These are phyloP conservation scores for Plasmodium cynomolgi DNA, from an alignment of 169 alveolate species.

Conservation along the genomic window DNA sequence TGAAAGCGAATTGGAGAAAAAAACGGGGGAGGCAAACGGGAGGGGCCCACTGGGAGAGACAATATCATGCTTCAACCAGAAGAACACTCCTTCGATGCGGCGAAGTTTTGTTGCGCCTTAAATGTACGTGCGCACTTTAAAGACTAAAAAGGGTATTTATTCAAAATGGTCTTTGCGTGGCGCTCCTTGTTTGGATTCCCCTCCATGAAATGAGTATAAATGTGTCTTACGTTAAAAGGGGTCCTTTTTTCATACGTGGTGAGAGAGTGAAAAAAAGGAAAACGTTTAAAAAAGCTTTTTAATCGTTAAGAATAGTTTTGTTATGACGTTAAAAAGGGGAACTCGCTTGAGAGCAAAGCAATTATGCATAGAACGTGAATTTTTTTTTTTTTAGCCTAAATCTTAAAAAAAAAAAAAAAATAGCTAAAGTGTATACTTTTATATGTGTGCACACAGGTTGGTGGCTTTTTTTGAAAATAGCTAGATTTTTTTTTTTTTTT, in stretches of 20 bases:
- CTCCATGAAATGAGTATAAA: background rate
- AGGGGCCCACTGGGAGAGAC: background rate
- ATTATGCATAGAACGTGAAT: background rate
- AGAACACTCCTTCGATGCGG: background rate
- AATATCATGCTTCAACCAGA: background rate
- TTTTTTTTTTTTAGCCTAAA: constrained; percentile 5
- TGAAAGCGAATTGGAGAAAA: background rate
- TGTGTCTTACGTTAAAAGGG: background rate
- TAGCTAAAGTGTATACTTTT: background rate
- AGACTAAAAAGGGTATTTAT: background rate
- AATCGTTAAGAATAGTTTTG: background rate
- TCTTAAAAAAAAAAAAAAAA: constrained; percentile 20
- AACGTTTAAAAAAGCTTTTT: background rate
- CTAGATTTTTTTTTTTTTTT: constrained; percentile 16
- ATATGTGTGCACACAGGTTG: background rate
- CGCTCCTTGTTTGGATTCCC: background rate
- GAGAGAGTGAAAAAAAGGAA: background rate
- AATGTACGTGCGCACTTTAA: background rate
- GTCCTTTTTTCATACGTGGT: background rate
- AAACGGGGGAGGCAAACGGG: background rate
- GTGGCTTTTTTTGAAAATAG: constrained; percentile 5
- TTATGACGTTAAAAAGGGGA: background rate
- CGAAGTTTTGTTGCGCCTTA: background rate
- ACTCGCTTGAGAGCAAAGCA: background rate
- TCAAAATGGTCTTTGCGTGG: background rate